Conservation (phyloP, 352 stramenopile genomes). For the Pythium apleroticum region DNA sequence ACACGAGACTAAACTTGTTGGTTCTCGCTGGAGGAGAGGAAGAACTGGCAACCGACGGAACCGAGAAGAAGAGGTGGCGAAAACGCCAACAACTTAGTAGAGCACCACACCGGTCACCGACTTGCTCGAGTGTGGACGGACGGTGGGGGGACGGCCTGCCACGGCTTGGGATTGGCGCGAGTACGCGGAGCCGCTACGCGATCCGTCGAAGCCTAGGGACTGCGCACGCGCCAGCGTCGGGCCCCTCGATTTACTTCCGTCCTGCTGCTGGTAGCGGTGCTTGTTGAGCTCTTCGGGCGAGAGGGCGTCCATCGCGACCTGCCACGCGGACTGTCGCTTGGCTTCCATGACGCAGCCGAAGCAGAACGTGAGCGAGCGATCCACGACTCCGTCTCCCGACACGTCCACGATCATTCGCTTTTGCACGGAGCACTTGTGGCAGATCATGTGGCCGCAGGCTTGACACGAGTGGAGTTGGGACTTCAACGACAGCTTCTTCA, state of each 20-base stretch:
- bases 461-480: conserved; percentile 32
- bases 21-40: background rate
- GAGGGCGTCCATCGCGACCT: conserved; percentile 43
- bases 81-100: conserved; percentile 14
- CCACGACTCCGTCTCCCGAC: conserved; percentile 28
- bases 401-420: conserved; percentile 66
- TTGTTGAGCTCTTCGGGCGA: background rate
- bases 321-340: conserved; percentile 44
- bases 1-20: conserved; percentile 6
- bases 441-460: conserved; percentile 48
- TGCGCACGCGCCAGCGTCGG: conserved; percentile 12
- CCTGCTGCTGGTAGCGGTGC: conserved; percentile 24
- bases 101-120: conserved; percentile 18
- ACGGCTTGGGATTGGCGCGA: background rate
- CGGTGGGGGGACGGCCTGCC: background rate
- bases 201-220: conserved; percentile 8
- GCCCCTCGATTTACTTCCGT: conserved; percentile 9
- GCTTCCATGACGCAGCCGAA: conserved; percentile 45
- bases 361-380: conserved; percentile 49
- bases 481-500: conserved; percentile 18
- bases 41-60: background rate
- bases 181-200: conserved; percentile 1
- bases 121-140: conserved; percentile 22
- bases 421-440: conserved; percentile 46
- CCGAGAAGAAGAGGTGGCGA: background rate